Percentiles rank a stretch among this genome's conserved stretches.
These are phyloP conservation scores for Penicillium vulpinum DNA, from an alignment of 2,329 filamentous ascomycete species.

Conservation along the genomic window DNA sequence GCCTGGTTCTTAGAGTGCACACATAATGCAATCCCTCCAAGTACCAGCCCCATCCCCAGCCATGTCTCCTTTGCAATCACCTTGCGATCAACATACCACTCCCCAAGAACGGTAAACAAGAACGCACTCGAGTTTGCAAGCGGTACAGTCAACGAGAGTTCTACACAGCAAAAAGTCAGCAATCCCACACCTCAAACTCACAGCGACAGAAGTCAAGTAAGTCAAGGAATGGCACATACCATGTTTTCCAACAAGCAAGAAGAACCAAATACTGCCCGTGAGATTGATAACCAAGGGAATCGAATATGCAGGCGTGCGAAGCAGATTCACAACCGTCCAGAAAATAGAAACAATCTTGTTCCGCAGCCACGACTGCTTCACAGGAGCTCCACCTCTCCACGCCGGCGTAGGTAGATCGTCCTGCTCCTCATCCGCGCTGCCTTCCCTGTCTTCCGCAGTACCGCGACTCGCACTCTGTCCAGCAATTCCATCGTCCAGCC, in stretches of 20 bases:
- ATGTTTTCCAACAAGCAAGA: conserved; percentile 86
- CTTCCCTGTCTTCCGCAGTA: conserved; percentile 12
- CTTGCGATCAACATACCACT: conserved; percentile 93
- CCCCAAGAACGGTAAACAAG: conserved; percentile 90
- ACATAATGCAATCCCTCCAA: conserved; percentile 79
- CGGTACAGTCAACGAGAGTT: conserved; percentile 88
- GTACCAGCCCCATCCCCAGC: conserved; percentile 75
- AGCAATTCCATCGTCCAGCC: conserved; percentile 29
- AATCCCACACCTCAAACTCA: neutral
- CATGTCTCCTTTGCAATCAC: conserved; percentile 84
- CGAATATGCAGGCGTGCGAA: conserved; percentile 80
- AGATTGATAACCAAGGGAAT: conserved; percentile 83
- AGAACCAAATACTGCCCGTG: conserved; percentile 95
- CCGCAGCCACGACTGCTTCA: conserved; percentile 57
- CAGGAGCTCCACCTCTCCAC: conserved; percentile 24
- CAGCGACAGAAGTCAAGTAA: neutral
- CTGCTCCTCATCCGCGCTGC: conserved; percentile 10
- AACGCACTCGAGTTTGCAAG: conserved; percentile 95
- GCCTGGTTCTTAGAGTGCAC: conserved; percentile 59
- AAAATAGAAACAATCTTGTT: conserved; percentile 63
- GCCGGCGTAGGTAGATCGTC: conserved; percentile 29
- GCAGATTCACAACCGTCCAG: conserved; percentile 74
- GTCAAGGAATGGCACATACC: conserved; percentile 57
- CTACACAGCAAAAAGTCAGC: conserved; percentile 46
- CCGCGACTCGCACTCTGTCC: conserved; percentile 39